Percentiles rank a stretch among this genome's conserved stretches.
Evolutionary conservation across 108 stramenopile species (phyloP).

Genomic region (Schizochytrium sp.): DNA sequence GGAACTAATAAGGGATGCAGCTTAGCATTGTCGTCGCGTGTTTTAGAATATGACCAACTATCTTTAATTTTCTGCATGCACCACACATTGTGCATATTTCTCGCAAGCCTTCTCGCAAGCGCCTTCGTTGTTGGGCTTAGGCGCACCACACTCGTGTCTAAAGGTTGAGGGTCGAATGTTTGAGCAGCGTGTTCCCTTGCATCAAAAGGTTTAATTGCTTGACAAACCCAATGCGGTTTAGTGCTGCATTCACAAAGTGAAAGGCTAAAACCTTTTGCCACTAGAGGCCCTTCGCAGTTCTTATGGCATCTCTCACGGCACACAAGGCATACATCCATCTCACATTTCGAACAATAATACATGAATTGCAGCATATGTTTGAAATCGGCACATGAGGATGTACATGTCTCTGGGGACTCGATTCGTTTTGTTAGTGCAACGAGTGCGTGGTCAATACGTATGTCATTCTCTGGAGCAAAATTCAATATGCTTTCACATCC

Average conservation of each 20-base stretch:
- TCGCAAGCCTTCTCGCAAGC: not conserved
- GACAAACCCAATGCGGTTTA: not conserved
- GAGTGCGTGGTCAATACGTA: slow-evolving; percentile 44
- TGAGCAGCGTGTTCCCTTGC: not conserved
- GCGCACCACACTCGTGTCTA: slow-evolving; percentile 3
- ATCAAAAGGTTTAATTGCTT: not conserved
- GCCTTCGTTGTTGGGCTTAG: not conserved
- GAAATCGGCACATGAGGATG: not conserved
- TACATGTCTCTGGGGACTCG: slow-evolving; percentile 31
- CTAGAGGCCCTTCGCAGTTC: not conserved
- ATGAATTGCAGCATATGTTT: not conserved
- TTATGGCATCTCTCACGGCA: slow-evolving; percentile 27
- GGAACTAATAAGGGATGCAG: slow-evolving; percentile 30
- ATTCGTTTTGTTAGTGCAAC: slow-evolving; percentile 34
- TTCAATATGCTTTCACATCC: slow-evolving; percentile 15
- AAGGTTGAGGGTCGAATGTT: not conserved
- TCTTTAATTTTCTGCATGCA: not conserved
- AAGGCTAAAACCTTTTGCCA: not conserved
- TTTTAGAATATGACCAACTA: not conserved
- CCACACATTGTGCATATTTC: slow-evolving; percentile 59
- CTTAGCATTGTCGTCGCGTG: not conserved
- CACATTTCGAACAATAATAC: not conserved
- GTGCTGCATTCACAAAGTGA: slow-evolving; percentile 11
- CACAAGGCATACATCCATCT: slow-evolving; percentile 6
- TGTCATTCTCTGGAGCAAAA: slow-evolving; percentile 3